Evolutionary conservation across 495 filamentous ascomycete genomes (phyloP).

Genomic region (Tuber magnatum): DNA sequence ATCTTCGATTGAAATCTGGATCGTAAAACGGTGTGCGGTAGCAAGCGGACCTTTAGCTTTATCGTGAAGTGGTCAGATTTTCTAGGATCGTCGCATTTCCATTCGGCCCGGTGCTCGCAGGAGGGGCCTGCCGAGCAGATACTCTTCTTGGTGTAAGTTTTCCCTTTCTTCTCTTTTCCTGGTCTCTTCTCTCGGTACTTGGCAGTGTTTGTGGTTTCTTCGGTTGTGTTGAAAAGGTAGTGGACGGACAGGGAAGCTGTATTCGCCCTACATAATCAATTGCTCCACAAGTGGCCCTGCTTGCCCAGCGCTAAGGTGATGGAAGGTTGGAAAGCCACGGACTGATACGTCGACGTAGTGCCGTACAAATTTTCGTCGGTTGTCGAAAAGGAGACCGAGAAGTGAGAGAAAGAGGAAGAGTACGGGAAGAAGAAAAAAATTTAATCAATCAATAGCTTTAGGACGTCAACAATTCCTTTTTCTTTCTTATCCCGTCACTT

Average conservation of each 20-base stretch:
- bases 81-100: constrained; percentile 24
- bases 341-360: constrained; percentile 26
- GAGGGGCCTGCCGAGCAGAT: constrained; percentile 22
- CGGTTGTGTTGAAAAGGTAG: constrained; percentile 17
- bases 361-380: constrained; percentile 15
- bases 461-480: constrained; percentile 3
- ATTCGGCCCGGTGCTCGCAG: constrained; percentile 23
- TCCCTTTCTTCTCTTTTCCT: constrained; percentile 8
- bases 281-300: constrained; percentile 9
- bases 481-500: background rate
- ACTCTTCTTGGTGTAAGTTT: constrained; percentile 17
- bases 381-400: constrained; percentile 11
- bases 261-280: background rate
- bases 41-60: constrained; percentile 7
- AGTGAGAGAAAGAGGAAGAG: background rate
- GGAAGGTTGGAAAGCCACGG: constrained; percentile 13
- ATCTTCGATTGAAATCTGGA: constrained; percentile 12
- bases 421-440: background rate
- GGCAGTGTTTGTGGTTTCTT: constrained; percentile 6
- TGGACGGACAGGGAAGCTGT: constrained; percentile 8
- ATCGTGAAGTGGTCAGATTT: constrained; percentile 9
- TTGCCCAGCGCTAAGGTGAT: constrained; percentile 20
- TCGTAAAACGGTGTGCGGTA: constrained; percentile 5
- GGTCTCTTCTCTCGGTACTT: constrained; percentile 7
- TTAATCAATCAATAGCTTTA: background rate